Percentiles rank a stretch among this genome's conserved stretches.
phyloP scores from a whole-genome alignment of 2,329 filamentous ascomycete genomes.

The Neofusicoccum ribis region DNA sequence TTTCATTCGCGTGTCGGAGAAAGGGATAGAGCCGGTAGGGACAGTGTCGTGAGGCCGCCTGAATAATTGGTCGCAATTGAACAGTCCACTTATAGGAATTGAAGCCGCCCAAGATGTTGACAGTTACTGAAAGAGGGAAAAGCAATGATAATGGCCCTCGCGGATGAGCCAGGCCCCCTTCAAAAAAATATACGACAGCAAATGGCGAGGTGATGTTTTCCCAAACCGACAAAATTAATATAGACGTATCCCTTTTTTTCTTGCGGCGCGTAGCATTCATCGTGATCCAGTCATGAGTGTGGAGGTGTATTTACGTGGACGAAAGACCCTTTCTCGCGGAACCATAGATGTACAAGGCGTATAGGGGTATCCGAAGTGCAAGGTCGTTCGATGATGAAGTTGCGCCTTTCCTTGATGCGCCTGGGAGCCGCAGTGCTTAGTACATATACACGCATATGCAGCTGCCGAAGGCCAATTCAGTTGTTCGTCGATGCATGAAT shows the following conservation, averaged over 20 bases:
- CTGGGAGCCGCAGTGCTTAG: background rate
- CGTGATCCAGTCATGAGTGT: background rate
- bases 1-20: background rate
- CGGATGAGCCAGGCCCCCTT: background rate
- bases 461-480: background rate
- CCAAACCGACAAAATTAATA: background rate
- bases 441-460: constrained; percentile 2
- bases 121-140: background rate
- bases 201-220: background rate
- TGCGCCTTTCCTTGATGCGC: background rate
- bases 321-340: background rate
- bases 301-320: constrained; percentile 3
- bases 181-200: background rate
- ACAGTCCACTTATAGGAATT: background rate
- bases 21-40: background rate
- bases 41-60: background rate
- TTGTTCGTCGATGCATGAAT: constrained; percentile 8
- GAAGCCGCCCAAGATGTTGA: background rate
- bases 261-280: background rate
- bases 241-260: background rate
- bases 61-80: background rate
- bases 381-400: background rate
- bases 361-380: constrained; percentile 8
- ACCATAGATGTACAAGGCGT: constrained; percentile 12
- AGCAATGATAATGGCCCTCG: background rate